phyloP scores from a whole-genome alignment of 2,329 filamentous ascomycete genomes.

The Diaporthe vexans region DNA sequence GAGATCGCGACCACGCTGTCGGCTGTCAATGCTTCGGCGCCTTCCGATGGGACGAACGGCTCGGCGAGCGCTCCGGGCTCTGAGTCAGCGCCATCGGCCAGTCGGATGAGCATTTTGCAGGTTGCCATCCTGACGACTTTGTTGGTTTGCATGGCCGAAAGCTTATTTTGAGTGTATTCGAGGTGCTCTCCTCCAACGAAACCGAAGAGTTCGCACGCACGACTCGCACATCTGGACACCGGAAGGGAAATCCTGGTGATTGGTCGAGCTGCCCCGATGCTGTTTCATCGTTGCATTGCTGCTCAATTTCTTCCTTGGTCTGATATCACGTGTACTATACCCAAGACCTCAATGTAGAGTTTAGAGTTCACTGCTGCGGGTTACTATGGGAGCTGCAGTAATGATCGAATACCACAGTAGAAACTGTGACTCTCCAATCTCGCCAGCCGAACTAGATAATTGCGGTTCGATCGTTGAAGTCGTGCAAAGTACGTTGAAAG shows the following conservation, averaged over 20 bases:
- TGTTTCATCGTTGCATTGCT: conserved; percentile 16
- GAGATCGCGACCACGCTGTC: conserved; percentile 26
- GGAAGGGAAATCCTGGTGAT: neutral
- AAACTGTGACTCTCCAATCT: neutral
- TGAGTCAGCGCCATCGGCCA: neutral
- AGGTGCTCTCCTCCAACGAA: neutral
- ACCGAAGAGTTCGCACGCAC: neutral
- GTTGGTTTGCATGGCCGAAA: neutral
- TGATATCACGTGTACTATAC: conserved; percentile 12
- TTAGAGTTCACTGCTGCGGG: neutral
- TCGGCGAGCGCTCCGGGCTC: neutral
- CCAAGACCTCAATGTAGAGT: neutral
- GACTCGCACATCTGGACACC: conserved; percentile 13
- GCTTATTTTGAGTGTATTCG: neutral
- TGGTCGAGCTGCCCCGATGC: conserved; percentile 6
- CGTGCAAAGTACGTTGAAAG: neutral
- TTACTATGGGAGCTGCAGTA: no score
- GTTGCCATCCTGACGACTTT: neutral
- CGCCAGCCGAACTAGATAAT: no score
- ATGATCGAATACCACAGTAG: neutral
- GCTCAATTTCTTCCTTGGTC: conserved; percentile 10
- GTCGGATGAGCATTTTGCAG: conserved; percentile 1
- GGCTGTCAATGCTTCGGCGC: conserved; percentile 30
- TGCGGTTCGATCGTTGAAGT: neutral
- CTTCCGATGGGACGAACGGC: conserved; percentile 9